Conservation (phyloP, 2,329 filamentous ascomycete genomes). For the Fusarium sp. region DNA sequence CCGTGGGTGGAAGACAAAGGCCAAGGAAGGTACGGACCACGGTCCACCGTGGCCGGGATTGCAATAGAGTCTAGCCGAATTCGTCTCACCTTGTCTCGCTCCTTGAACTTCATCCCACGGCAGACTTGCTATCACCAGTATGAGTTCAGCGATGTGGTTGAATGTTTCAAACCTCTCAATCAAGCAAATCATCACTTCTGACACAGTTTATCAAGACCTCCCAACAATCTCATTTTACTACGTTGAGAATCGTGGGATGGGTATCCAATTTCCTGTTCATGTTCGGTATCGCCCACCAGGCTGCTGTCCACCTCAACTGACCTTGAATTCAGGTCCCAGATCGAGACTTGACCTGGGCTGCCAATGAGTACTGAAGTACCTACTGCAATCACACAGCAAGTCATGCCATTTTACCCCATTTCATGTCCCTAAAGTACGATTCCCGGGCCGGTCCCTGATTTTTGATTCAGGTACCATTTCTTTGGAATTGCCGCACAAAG, state of each 20-base stretch:
- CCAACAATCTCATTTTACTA: neutral
- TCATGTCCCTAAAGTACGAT: conserved; percentile 15
- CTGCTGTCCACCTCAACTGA: conserved; percentile 41
- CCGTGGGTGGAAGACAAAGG: neutral
- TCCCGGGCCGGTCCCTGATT: conserved; percentile 36
- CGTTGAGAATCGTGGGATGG: neutral
- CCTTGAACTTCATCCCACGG: conserved; percentile 21
- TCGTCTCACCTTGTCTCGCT: conserved; percentile 44
- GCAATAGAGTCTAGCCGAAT: conserved; percentile 42
- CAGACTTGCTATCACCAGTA: neutral
- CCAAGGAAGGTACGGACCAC: conserved; percentile 8
- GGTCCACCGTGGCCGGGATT: conserved; percentile 30
- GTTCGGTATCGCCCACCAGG: conserved; percentile 36
- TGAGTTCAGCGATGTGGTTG: conserved; percentile 12
- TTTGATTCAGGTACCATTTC: conserved; percentile 20
- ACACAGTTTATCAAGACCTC: neutral
- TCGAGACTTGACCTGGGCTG: conserved; percentile 5
- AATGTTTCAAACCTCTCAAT: neutral
- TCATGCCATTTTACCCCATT: conserved; percentile 38
- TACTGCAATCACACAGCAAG: conserved; percentile 3
- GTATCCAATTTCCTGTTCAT: conserved; percentile 24
- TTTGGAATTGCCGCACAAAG: conserved; percentile 15
- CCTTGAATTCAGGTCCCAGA: conserved; percentile 28
- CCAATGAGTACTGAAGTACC: conserved; percentile 22
- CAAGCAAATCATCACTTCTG: neutral